phyloP scores from a whole-genome alignment of 257 asterid species.

The Salvia rosmarinus region DNA sequence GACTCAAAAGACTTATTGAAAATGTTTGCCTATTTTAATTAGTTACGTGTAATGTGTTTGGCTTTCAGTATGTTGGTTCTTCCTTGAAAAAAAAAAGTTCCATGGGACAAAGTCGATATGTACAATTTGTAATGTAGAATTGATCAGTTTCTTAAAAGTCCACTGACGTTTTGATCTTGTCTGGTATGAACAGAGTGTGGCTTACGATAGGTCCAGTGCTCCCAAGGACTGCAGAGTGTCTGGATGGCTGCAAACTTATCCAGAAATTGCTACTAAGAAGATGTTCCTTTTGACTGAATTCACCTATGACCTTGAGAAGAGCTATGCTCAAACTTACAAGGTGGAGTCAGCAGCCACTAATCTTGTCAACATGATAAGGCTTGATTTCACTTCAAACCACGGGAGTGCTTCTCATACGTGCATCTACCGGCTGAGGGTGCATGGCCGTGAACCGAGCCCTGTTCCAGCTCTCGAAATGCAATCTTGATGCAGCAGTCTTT shows the following conservation, averaged over 20 bases:
- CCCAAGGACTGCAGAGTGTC: conserved; percentile 84
- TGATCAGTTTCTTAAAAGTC: neutral
- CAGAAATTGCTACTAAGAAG: conserved; percentile 34
- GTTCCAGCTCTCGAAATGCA: conserved; percentile 42
- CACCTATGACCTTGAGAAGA: conserved; percentile 71
- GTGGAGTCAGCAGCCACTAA: conserved; percentile 54
- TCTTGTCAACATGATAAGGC: conserved; percentile 63
- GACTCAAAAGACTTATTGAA: neutral
- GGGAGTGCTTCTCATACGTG: conserved; percentile 79
- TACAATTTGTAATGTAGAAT: neutral
- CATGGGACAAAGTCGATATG: neutral
- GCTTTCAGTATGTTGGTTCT: neutral
- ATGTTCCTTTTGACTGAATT: conserved; percentile 68
- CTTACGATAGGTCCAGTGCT: conserved; percentile 93
- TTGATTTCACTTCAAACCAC: conserved; percentile 81
- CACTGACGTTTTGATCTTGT: conserved; percentile 22
- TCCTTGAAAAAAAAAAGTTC: neutral
- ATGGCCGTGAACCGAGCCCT: conserved; percentile 62
- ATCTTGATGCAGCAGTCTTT: conserved; percentile 43
- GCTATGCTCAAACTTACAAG: conserved; percentile 74
- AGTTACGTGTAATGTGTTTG: neutral
- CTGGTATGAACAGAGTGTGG: conserved; percentile 69
- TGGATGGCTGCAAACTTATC: conserved; percentile 70
- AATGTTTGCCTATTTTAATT: neutral
- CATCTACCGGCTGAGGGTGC: conserved; percentile 88